A percentile compares a stretch with the other conserved stretches of the same genome.
phyloP scores from a whole-genome alignment of 2,329 filamentous ascomycete genomes.

The Diaporthe ampelina region DNA sequence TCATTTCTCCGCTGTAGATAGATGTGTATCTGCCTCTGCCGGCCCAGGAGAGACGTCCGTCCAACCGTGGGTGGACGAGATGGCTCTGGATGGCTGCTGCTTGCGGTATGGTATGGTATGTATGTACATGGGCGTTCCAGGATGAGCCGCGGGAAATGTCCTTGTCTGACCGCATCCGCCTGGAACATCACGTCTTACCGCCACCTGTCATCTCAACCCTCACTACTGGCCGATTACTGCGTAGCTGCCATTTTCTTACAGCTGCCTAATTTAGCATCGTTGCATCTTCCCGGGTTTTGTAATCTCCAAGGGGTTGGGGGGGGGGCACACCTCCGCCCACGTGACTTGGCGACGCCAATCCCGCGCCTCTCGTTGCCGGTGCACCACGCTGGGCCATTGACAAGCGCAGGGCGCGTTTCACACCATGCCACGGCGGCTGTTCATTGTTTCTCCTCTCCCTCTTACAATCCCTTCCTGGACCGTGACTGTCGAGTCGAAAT shows the following conservation, averaged over 20 bases:
- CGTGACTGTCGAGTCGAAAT: not conserved
- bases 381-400: slow-evolving; percentile 29
- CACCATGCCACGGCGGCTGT: not conserved
- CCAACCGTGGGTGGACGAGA: not conserved
- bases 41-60: slow-evolving; percentile 4
- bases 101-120: not conserved
- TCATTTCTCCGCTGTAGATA: not conserved
- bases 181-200: slow-evolving; percentile 24
- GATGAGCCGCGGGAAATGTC: not conserved
- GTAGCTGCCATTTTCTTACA: not conserved
- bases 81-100: not conserved
- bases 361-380: not conserved
- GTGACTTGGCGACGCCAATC: slow-evolving; percentile 39
- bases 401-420: slow-evolving; percentile 40
- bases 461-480: not conserved
- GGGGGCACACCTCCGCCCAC: slow-evolving; percentile 1
- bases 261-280: slow-evolving; percentile 4
- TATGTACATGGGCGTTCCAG: not conserved
- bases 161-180: slow-evolving; percentile 11
- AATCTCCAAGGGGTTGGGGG: too few species aligned
- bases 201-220: slow-evolving; percentile 14
- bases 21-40: not conserved
- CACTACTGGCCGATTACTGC: too few species aligned
- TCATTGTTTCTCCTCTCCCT: not conserved
- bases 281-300: not conserved